Evolutionary conservation across 345 rosid species (phyloP).

Genomic region (Salix udensis): DNA sequence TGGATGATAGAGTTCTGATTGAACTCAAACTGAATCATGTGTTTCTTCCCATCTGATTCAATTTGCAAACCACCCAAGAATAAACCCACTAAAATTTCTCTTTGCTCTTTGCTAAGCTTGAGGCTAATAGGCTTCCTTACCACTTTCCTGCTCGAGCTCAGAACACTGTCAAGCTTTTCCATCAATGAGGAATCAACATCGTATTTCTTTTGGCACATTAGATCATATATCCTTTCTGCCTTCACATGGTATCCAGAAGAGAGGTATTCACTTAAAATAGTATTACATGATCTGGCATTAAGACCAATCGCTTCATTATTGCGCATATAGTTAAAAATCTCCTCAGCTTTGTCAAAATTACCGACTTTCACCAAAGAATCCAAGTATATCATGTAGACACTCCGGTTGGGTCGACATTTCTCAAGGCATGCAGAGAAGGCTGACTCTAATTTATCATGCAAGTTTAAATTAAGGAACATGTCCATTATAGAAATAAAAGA

Average conservation of each 20-base stretch:
- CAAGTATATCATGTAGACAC: slow-evolving; percentile 58
- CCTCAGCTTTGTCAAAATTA: slow-evolving; percentile 57
- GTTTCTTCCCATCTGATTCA: slow-evolving; percentile 60
- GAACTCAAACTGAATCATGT: slow-evolving; percentile 58
- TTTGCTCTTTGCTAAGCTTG: slow-evolving; percentile 74
- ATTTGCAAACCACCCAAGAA: slow-evolving; percentile 74
- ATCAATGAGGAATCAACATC: slow-evolving; percentile 48
- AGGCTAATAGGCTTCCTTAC: slow-evolving; percentile 52
- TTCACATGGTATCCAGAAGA: slow-evolving; percentile 48
- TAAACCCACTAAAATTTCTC: slow-evolving; percentile 80
- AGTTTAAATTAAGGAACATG: slow-evolving; percentile 53
- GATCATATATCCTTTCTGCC: slow-evolving; percentile 59
- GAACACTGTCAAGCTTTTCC: slow-evolving; percentile 60
- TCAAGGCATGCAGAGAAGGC: slow-evolving; percentile 54
- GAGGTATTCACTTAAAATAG: slow-evolving; percentile 53
- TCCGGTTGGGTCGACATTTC: slow-evolving; percentile 59
- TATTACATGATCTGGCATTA: slow-evolving; percentile 58
- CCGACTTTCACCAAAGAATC: slow-evolving; percentile 57
- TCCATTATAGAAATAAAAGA: slow-evolving; percentile 49
- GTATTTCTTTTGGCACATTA: slow-evolving; percentile 66
- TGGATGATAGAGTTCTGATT: slow-evolving; percentile 47
- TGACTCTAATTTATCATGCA: slow-evolving; percentile 51
- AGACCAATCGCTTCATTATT: slow-evolving; percentile 45
- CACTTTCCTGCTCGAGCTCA: slow-evolving; percentile 50
- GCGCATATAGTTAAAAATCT: slow-evolving; percentile 55